A percentile compares a stretch with the other conserved stretches of the same genome.
Conservation (phyloP, 805 yeast species). For the Starmerella scarabaei region DNA sequence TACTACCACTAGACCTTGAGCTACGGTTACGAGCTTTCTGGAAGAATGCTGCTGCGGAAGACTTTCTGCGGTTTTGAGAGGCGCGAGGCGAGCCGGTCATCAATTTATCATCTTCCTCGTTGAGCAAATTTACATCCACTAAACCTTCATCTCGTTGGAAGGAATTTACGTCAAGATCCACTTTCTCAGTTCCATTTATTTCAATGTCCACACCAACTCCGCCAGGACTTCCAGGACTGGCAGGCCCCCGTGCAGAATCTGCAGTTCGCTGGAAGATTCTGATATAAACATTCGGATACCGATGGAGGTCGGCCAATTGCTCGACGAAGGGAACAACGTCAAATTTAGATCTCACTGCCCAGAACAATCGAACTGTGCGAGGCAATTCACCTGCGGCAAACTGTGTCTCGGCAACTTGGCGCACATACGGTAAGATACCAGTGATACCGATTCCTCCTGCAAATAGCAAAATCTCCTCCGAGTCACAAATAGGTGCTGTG, state of each 20-base stretch:
- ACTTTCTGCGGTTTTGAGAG: neutral
- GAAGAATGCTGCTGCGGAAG: neutral
- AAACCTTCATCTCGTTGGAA: neutral
- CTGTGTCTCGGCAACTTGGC: slow-evolving; percentile 18
- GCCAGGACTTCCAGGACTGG: neutral
- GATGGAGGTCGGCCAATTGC: slow-evolving; percentile 14
- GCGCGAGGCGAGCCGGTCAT: neutral
- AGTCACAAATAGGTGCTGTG: slow-evolving; percentile 35
- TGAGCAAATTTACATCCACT: neutral
- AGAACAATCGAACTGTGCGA: slow-evolving; percentile 20
- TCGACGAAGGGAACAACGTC: slow-evolving; percentile 24
- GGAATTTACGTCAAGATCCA: neutral
- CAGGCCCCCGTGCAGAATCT: neutral
- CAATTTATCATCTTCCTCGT: neutral
- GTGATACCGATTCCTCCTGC: slow-evolving; percentile 61
- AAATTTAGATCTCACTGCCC: slow-evolving; percentile 24
- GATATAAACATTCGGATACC: slow-evolving; percentile 13
- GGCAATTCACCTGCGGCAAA: slow-evolving; percentile 6
- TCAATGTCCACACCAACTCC: slow-evolving; percentile 1
- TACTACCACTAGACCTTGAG: neutral
- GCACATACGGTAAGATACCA: slow-evolving; percentile 39
- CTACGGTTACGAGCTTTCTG: neutral
- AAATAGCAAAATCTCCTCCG: slow-evolving; percentile 37
- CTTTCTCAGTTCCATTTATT: neutral
- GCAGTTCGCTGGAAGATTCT: slow-evolving; percentile 8